A percentile compares a stretch with the other conserved stretches of the same genome.
Evolutionary conservation across 805 yeast species (phyloP).

Genomic region (Yamadazyma laniorum): DNA sequence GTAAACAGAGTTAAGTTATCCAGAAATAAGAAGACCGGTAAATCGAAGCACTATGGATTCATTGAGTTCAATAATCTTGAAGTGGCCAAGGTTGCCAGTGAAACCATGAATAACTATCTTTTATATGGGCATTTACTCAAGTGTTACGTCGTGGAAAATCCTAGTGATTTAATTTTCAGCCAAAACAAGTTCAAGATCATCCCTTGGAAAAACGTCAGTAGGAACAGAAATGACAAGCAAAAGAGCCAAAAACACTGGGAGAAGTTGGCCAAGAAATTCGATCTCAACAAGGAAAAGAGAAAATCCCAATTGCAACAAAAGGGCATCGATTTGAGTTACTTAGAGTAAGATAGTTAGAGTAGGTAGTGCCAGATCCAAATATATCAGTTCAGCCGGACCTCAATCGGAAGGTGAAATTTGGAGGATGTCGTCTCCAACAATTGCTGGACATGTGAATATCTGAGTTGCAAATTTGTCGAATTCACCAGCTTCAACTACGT

Average conservation of each 20-base stretch:
- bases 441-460: too few species aligned
- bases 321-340: slow-evolving; percentile 48
- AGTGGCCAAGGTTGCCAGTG: slow-evolving; percentile 87
- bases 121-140: slow-evolving; percentile 83
- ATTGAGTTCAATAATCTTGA: slow-evolving; percentile 73
- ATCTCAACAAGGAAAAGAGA: slow-evolving; percentile 42
- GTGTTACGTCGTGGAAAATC: slow-evolving; percentile 52
- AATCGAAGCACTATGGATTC: slow-evolving; percentile 88
- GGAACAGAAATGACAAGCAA: slow-evolving; percentile 53
- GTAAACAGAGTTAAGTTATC: slow-evolving; percentile 76
- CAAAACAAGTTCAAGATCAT: slow-evolving; percentile 56
- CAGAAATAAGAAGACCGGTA: slow-evolving; percentile 86
- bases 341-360: slow-evolving; percentile 6
- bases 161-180: slow-evolving; percentile 58
- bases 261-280: slow-evolving; percentile 46
- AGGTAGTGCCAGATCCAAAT: too few species aligned
- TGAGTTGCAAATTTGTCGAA: too few species aligned
- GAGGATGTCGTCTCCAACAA: too few species aligned
- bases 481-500: not conserved
- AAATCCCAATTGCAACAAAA: slow-evolving; percentile 48
- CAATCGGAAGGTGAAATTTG: too few species aligned
- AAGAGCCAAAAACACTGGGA: slow-evolving; percentile 59
- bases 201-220: slow-evolving; percentile 58
- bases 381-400: too few species aligned
- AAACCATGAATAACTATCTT: slow-evolving; percentile 93